Base-by-base conservation (phyloP, 495 filamentous ascomycete species). In the Tuber calosporum region DNA sequence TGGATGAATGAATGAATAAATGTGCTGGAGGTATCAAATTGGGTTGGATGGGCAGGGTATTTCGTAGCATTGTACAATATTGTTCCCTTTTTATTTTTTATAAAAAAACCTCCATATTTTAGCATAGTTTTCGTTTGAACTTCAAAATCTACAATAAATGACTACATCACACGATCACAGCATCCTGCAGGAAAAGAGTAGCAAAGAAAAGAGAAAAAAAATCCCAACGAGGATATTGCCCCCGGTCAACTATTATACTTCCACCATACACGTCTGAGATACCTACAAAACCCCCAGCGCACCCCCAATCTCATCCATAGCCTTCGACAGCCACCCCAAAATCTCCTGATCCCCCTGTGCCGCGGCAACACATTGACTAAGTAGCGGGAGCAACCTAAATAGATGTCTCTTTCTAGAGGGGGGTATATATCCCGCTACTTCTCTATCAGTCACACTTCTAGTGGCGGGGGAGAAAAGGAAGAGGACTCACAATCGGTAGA, bases 331-430 rank as follows among this genome's bases (percentile, higher is more conserved):
- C 82, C 86, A 85, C 74, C 73, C 85, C 72, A 89, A 79, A 71
- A 90, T 88, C 83, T 88, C 88, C 79, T 84, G 86, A 82, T 92
- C 88, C 30, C 84, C 86, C 66, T 87, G 88, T 19, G 92, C 90
- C 0, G 92, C 89, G 75, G 86, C 86, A 0, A 92, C 84, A 7
- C 89, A 92, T 70, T 87, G 86, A 19, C 90, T 87, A 36, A 97
- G 80, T n/a, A 97, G 84, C 40, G 92, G 91, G 81, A 94, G 97
- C 69, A 99, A 83, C 83, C 90, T 87, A 72, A 91, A 87, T 36
- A 98, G 83, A 84, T 97, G 95, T 82, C 72, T 70, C 68, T 82
- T 82, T 13, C 71, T 91, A 91, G 79, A 69, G 6, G 77, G 69
- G 69, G 80, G 74, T 70, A 73, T 83, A 75, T 62, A 67, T 43